A percentile compares a stretch with the other conserved stretches of the same genome.
Evolutionary conservation across 768 basidiomycete species (phyloP).

Genomic region (Mycena haematopus): DNA sequence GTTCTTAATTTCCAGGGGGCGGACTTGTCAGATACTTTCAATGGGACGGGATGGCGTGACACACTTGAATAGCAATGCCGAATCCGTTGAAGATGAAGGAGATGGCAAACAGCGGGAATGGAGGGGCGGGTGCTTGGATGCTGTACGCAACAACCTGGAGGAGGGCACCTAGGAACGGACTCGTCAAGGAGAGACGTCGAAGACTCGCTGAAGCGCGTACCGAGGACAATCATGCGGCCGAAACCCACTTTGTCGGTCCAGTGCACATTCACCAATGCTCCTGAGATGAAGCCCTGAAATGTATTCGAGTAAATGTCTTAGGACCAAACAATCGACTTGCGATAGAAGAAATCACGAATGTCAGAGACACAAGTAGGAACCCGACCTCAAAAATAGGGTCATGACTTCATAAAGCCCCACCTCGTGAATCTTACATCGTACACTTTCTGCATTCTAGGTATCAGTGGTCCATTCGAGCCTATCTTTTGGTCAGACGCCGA

Average conservation of each 20-base stretch:
- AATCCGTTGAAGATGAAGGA: conserved; percentile 55
- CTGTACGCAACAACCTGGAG: conserved; percentile 51
- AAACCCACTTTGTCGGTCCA: conserved; percentile 53
- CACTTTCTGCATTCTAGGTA: conserved; percentile 28
- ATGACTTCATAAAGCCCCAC: background rate
- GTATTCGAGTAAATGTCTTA: background rate
- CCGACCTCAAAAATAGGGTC: conserved; percentile 39
- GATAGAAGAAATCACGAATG: conserved; percentile 47
- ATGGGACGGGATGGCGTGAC: background rate
- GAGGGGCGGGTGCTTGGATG: conserved; percentile 53
- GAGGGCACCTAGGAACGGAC: conserved; percentile 43
- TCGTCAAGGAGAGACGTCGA: conserved; percentile 5
- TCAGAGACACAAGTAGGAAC: conserved; percentile 56
- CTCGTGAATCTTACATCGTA: conserved; percentile 19
- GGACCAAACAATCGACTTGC: conserved; percentile 30
- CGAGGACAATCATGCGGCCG: conserved; percentile 40
- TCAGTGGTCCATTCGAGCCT: conserved; percentile 14
- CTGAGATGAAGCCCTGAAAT: conserved; percentile 54
- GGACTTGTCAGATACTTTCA: background rate
- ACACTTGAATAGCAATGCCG: conserved; percentile 54
- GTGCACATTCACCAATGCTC: conserved; percentile 54
- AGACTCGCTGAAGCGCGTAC: conserved; percentile 15
- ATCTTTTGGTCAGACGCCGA: background rate
- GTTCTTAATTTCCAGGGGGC: conserved; percentile 39
- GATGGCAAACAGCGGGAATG: conserved; percentile 58